Evolutionary conservation across 352 stramenopile species (phyloP).

Genomic region (Phytophthora sp.): DNA sequence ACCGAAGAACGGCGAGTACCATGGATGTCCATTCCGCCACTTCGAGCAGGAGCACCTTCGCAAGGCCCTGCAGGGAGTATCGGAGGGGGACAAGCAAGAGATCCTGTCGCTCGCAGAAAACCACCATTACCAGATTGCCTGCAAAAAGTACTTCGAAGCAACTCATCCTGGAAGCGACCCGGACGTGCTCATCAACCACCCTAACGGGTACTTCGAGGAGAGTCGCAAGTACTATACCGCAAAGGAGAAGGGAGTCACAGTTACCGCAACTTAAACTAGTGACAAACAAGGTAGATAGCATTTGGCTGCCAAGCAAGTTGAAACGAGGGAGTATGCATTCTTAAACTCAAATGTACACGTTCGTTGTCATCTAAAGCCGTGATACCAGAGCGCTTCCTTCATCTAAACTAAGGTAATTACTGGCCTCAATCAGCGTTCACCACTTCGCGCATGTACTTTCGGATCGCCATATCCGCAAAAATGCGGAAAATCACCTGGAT

Average conservation of each 20-base stretch:
- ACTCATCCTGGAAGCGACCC: slow-evolving; percentile 85
- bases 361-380: slow-evolving; percentile 12
- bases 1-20: slow-evolving; percentile 94
- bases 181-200: slow-evolving; percentile 97
- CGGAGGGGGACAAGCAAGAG: slow-evolving; percentile 89
- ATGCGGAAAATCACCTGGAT: slow-evolving; percentile 69
- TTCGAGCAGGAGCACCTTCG: slow-evolving; percentile 94
- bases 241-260: slow-evolving; percentile 78
- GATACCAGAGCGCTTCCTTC: too few species aligned
- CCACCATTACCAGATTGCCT: slow-evolving; percentile 98
- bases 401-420: slow-evolving; percentile 2
- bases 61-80: slow-evolving; percentile 82
- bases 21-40: slow-evolving; percentile 98
- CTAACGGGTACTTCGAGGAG: slow-evolving; percentile 98
- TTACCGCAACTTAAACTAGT: slow-evolving; percentile 33
- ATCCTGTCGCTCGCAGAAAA: slow-evolving; percentile 93
- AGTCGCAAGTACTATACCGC: slow-evolving; percentile 93
- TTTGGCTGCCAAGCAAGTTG: not conserved
- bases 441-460: slow-evolving; percentile 65
- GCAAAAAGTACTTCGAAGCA: slow-evolving; percentile 97
- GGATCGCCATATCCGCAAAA: slow-evolving; percentile 71
- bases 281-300: slow-evolving; percentile 14
- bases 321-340: slow-evolving; percentile 10
- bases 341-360: slow-evolving; percentile 31
- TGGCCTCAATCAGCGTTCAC: slow-evolving; percentile 24